These are phyloP conservation scores for Lactarius psammicola DNA, from an alignment of 768 basidiomycete genomes.

Conservation along the genomic window DNA sequence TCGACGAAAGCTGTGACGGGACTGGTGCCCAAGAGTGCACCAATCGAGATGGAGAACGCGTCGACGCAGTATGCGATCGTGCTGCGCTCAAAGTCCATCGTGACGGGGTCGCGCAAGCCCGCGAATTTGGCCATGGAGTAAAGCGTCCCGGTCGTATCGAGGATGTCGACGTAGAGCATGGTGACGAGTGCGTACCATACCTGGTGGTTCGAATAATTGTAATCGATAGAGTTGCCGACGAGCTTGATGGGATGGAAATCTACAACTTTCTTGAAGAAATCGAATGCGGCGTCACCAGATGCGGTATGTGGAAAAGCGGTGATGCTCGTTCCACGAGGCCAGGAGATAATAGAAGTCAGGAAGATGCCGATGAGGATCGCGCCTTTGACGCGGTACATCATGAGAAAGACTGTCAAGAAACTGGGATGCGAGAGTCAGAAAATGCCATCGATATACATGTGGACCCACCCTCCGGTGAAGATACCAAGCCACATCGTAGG, in stretches of 20 bases:
- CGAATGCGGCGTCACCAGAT: conserved; percentile 68
- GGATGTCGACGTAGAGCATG: conserved; percentile 87
- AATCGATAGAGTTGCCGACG: conserved; percentile 63
- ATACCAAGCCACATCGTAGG: conserved; percentile 90
- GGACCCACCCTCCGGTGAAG: conserved; percentile 71
- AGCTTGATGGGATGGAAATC: conserved; percentile 62
- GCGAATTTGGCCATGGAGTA: conserved; percentile 93
- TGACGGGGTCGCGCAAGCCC: conserved; percentile 80
- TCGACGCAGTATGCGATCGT: conserved; percentile 82
- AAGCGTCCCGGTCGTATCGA: conserved; percentile 65
- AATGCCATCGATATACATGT: not conserved
- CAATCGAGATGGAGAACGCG: conserved; percentile 78
- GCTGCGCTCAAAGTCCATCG: conserved; percentile 83
- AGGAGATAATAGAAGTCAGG: conserved; percentile 80
- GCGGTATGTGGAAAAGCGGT: conserved; percentile 77
- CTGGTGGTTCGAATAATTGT: conserved; percentile 49
- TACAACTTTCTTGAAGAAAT: conserved; percentile 83
- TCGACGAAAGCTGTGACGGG: conserved; percentile 84
- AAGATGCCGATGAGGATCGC: conserved; percentile 82
- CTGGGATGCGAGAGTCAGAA: conserved; percentile 36
- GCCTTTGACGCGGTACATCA: conserved; percentile 83
- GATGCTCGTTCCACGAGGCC: conserved; percentile 79
- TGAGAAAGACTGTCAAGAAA: conserved; percentile 71
- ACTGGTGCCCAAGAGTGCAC: conserved; percentile 74
- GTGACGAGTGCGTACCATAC: conserved; percentile 89